Conservation (phyloP, 192 early-diverging fungal genomes). For the Mortierella antarctica region DNA sequence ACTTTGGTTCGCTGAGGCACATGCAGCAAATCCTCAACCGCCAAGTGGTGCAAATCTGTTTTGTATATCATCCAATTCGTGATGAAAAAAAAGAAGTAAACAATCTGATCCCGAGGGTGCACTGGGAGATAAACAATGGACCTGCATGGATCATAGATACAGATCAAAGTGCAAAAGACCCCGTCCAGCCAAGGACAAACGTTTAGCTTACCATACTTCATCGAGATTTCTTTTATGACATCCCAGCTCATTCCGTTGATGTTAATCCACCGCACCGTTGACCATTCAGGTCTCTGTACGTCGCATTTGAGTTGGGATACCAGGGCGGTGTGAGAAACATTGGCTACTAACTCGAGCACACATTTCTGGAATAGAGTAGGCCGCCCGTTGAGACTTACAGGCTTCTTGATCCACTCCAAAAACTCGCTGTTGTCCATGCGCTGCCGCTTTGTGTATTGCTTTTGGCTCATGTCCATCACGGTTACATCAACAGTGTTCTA, state of each 20-base stretch:
- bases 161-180: neutral
- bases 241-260: constrained; percentile 61
- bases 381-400: constrained; percentile 13
- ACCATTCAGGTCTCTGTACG: constrained; percentile 49
- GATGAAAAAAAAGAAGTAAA: neutral
- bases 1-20: constrained; percentile 49
- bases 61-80: neutral
- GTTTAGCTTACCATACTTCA: constrained; percentile 45
- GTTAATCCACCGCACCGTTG: constrained; percentile 65
- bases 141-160: neutral
- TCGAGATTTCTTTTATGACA: constrained; percentile 52
- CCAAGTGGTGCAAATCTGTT: constrained; percentile 44
- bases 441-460: constrained; percentile 10
- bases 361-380: neutral
- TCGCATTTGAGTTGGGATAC: neutral
- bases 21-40: constrained; percentile 45
- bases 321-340: neutral
- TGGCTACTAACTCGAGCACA: neutral
- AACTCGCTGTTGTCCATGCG: constrained; percentile 39
- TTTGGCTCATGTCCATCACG: constrained; percentile 28
- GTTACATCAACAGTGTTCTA: constrained; percentile 35
- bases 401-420: constrained; percentile 29
- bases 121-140: no score
- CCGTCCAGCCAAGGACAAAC: neutral
- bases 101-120: no score